Evolutionary conservation across 139 green algal genomes (phyloP).

Genomic region (Tetradesmus lagerheimii): DNA sequence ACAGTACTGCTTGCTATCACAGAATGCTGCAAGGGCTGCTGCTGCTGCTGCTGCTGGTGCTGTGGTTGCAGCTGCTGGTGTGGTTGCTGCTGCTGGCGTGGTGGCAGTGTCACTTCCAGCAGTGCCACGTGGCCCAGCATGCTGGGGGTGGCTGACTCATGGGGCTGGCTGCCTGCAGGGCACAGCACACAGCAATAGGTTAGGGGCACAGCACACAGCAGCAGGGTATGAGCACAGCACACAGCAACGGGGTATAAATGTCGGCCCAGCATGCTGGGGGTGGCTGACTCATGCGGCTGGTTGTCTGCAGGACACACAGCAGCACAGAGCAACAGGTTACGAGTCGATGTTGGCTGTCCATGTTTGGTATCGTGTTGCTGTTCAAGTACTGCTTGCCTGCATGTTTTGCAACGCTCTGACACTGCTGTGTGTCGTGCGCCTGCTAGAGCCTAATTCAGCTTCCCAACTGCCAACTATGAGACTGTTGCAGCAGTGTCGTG

Average conservation of each 20-base stretch:
- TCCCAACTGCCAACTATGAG: no score
- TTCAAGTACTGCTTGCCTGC: no score
- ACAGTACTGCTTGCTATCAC: no score
- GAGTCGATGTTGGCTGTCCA: no score
- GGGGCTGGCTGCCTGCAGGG: slow-evolving; percentile 35
- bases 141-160: neutral
- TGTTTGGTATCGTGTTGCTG: no score
- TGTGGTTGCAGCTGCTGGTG: neutral
- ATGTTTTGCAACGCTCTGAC: no score
- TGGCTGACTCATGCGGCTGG: slow-evolving; percentile 22
- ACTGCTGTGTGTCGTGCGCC: no score
- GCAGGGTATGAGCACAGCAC: neutral
- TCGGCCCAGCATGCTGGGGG: neutral
- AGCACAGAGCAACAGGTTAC: no score
- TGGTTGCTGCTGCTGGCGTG: neutral
- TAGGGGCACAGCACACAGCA: neutral
- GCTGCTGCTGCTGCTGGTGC: slow-evolving; percentile 17
- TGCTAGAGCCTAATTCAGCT: no score
- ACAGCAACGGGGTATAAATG: neutral
- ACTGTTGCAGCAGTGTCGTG: no score
- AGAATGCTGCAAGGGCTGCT: neutral
- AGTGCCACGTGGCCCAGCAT: slow-evolving; percentile 33
- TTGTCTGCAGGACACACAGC: slow-evolving; percentile 1
- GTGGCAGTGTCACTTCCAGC: slow-evolving; percentile 9
- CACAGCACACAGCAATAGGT: neutral